These are phyloP conservation scores for Bondarzewia mesenterica DNA, from an alignment of 1,284 basidiomycete genomes.

Conservation along the genomic window DNA sequence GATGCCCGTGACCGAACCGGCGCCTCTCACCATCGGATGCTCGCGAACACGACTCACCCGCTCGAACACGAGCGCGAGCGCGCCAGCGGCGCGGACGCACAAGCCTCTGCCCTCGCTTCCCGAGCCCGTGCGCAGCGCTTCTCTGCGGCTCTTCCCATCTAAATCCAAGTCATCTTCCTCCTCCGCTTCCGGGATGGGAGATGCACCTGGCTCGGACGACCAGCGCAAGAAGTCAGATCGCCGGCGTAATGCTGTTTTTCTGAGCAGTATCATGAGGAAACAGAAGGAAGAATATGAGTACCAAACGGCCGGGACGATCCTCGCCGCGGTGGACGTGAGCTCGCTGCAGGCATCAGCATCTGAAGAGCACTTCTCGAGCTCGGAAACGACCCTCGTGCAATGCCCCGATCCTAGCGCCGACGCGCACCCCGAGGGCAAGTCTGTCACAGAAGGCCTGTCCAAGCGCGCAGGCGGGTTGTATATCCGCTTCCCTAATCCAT, in stretches of 20 bases:
- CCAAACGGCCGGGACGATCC: not conserved
- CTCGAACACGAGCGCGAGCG: slow-evolving; percentile 8
- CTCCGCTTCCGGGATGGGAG: not conserved
- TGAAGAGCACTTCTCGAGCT: slow-evolving; percentile 6
- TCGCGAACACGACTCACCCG: slow-evolving; percentile 1
- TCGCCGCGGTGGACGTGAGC: not conserved
- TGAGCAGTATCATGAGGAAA: not conserved
- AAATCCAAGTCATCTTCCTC: not conserved
- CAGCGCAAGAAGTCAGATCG: not conserved
- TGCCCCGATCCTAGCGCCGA: not conserved
- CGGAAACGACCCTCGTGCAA: slow-evolving; percentile 12
- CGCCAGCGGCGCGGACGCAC: slow-evolving; percentile 6
- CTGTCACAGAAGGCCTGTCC: not conserved
- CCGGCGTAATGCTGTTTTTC: not conserved
- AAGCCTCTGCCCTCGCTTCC: slow-evolving; percentile 12
- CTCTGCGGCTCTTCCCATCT: slow-evolving; percentile 9
- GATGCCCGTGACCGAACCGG: slow-evolving; percentile 7
- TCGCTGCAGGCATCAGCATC: not conserved
- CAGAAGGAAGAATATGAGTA: not conserved
- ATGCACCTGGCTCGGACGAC: no score
- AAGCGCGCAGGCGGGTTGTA: slow-evolving; percentile 23
- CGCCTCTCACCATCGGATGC: not conserved
- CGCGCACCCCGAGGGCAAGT: not conserved
- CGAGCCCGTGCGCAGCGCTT: slow-evolving; percentile 10
- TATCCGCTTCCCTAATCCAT: slow-evolving; percentile 26